Evolutionary conservation across 306 rosid species (phyloP), one percentile per base, ranked within the genome.

Genomic region (Canavalia ensiformis): DNA sequence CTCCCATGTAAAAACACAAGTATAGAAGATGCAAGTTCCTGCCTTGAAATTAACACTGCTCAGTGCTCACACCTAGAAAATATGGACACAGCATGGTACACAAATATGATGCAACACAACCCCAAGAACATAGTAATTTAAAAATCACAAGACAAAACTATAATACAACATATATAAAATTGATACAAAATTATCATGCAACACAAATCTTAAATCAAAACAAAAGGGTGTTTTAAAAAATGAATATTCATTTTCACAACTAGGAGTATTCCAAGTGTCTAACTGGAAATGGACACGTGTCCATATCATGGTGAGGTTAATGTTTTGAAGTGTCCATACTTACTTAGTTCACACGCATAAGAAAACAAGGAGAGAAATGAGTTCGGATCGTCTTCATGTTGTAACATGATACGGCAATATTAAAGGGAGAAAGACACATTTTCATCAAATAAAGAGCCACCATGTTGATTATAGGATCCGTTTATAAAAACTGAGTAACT

Each of bases 21-120:
- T 60, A 41, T 11, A 55, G 25, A 75, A 69, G 71, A 54, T 29
- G 62, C 67, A 84, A 44, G 68, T 51, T 37, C 60, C 71, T 56
- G 2, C 25, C n/a, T 1, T 2, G 3, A 59, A 66, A 67, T 33
- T 45, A 66, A 84, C n/a, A 25, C 8, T 41, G 25, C 45, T 37
- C 25, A 18, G 25, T 18, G 25, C 41, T 42, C 50, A 30, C 8
- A 25, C 31, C 60, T 55, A 55, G 60, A 55, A 55, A 55, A 9
- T 6, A 55, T 18, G 0, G 8, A 55, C 25, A 5, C 60, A 55
- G 25, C 2, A 55, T 55, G 60, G 9, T 0, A 55, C 0, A 55
- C 6, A 5, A 1, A 13, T 7, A 52, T 1, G 2, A 52, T 4
- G 12, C 8, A 25, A 55, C 47, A 44, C 3, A n/a, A 5, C n/a